Evolutionary conservation across 768 basidiomycete species (phyloP).

Genomic region (Amanita pallidorosea): DNA sequence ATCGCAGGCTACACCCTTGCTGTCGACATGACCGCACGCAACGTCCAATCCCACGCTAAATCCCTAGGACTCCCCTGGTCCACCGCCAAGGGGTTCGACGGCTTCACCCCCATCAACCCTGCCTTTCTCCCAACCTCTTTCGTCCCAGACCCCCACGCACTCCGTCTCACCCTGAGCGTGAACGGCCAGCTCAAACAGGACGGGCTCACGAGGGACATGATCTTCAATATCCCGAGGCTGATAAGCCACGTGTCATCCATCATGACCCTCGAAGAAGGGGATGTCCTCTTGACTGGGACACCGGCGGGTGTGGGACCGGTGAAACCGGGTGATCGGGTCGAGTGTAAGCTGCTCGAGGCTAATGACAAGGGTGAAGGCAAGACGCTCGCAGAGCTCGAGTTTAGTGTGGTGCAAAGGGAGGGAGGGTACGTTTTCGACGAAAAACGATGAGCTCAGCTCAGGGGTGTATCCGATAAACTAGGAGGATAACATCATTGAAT

Average conservation of each 20-base stretch:
- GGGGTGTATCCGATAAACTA: too few species aligned
- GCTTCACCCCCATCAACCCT: conserved; percentile 78
- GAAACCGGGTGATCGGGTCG: conserved; percentile 63
- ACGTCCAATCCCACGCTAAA: conserved; percentile 89
- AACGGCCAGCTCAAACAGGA: conserved; percentile 48
- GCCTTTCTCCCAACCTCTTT: conserved; percentile 70
- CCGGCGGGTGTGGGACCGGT: conserved; percentile 85
- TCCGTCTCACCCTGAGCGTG: conserved; percentile 71
- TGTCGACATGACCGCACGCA: conserved; percentile 94
- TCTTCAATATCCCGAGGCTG: conserved; percentile 80
- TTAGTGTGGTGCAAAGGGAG: conserved; percentile 52
- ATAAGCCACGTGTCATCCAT: conserved; percentile 91
- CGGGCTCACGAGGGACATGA: conserved; percentile 83
- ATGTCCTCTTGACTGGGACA: conserved; percentile 86
- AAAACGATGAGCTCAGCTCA: too few species aligned
- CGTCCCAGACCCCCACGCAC: conserved; percentile 62
- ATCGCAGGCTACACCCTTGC: conserved; percentile 93
- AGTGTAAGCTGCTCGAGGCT: conserved; percentile 47
- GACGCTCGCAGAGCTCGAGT: conserved; percentile 50
- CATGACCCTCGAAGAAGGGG: conserved; percentile 97
- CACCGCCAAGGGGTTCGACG: conserved; percentile 95
- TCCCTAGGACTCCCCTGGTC: conserved; percentile 95
- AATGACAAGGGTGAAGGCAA: conserved; percentile 33
- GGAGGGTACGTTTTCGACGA: conserved; percentile 44
- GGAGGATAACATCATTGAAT: too few species aligned